Conservation (phyloP, 441 rosid species). For the Gossypium laxum region DNA sequence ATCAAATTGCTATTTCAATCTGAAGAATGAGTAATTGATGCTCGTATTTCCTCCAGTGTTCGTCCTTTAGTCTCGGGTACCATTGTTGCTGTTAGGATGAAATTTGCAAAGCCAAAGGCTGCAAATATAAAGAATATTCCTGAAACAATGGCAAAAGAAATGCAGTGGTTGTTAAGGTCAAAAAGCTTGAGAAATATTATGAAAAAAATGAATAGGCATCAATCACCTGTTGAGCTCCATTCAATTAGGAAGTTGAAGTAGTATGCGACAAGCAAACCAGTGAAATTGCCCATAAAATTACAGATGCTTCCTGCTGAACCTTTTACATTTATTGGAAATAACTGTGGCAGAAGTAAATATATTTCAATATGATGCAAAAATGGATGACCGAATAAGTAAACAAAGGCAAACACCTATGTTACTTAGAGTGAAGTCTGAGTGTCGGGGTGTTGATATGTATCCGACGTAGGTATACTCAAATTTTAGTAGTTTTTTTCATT, state of each 20-base stretch:
- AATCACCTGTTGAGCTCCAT: slow-evolving; percentile 6
- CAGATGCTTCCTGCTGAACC: slow-evolving; percentile 2
- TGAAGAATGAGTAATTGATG: slow-evolving; percentile 21
- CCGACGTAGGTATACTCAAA: not conserved
- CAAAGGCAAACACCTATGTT: not conserved
- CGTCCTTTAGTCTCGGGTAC: slow-evolving; percentile 61
- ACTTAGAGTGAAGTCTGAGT: not conserved
- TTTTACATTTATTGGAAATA: slow-evolving; percentile 26
- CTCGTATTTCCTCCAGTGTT: slow-evolving; percentile 23
- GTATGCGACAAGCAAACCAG: not conserved
- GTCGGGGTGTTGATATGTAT: not conserved
- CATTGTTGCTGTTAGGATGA: slow-evolving; percentile 36
- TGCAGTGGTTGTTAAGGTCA: not conserved
- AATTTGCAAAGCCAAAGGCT: slow-evolving; percentile 20
- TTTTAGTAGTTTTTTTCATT: not conserved
- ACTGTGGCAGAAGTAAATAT: slow-evolving; percentile 19
- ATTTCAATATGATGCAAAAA: not conserved
- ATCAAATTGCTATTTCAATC: not conserved
- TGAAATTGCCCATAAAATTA: not conserved
- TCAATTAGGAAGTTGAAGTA: not conserved
- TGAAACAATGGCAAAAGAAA: slow-evolving; percentile 13
- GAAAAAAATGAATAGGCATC: not conserved
- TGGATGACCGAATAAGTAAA: not conserved
- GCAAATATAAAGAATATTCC: slow-evolving; percentile 45
- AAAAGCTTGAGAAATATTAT: not conserved